phyloP scores from a whole-genome alignment of 208 protist genomes.

The Trypanosoma vivax region DNA sequence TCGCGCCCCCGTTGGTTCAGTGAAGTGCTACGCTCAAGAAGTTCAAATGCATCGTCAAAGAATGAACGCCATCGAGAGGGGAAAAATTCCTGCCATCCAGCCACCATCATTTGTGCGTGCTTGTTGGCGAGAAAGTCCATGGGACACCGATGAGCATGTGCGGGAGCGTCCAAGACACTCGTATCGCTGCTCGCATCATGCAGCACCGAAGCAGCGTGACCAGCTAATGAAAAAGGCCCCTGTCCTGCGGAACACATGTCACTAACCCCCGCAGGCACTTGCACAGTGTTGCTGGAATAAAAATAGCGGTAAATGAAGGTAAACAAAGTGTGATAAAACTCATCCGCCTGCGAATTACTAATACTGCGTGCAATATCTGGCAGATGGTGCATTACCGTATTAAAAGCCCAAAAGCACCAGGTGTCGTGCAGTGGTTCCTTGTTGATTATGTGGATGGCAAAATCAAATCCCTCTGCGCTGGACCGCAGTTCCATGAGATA shows the following conservation, averaged over 20 bases:
- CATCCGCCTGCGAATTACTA: slow-evolving; percentile 31
- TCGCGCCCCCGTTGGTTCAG: slow-evolving; percentile 22
- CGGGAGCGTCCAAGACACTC: background rate
- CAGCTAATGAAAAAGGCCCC: no score
- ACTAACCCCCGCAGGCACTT: no score
- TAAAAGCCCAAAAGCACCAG: slow-evolving; percentile 81
- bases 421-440: slow-evolving; percentile 51
- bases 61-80: slow-evolving; percentile 49
- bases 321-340: slow-evolving; percentile 61
- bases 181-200: no score
- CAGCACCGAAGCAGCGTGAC: no score
- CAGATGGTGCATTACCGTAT: slow-evolving; percentile 69
- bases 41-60: slow-evolving; percentile 63
- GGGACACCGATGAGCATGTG: slow-evolving; percentile 4
- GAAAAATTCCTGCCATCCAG: slow-evolving; percentile 59
- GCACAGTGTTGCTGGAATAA: no score
- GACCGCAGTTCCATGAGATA: slow-evolving; percentile 64
- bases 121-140: slow-evolving; percentile 76
- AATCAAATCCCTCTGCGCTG: slow-evolving; percentile 50
- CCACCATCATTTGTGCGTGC: slow-evolving; percentile 78
- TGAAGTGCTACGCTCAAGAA: slow-evolving; percentile 20
- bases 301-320: slow-evolving; percentile 64
- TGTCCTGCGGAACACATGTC: no score
- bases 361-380: slow-evolving; percentile 25
- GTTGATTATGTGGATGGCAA: slow-evolving; percentile 64